These are phyloP conservation scores for Amanita jacksonii DNA, from an alignment of 768 basidiomycete species.

Conservation along the genomic window DNA sequence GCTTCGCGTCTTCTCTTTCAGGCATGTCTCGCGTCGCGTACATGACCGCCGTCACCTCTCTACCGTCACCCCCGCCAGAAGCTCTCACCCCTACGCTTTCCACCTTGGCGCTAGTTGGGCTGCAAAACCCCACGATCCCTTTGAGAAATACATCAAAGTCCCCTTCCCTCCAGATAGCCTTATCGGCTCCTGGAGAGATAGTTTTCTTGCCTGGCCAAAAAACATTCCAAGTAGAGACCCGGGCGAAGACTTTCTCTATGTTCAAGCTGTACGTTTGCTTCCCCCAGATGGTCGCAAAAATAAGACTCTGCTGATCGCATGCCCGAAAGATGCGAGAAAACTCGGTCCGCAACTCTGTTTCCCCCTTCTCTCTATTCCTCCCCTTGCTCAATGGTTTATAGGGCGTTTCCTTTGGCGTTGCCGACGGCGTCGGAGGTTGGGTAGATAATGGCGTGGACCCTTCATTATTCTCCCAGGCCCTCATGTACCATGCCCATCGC, in stretches of 20 bases:
- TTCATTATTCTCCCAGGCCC: slow-evolving; percentile 80
- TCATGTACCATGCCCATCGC: slow-evolving; percentile 81
- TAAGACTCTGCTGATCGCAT: neutral
- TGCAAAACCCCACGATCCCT: slow-evolving; percentile 48
- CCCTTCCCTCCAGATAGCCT: slow-evolving; percentile 51
- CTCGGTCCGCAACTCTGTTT: slow-evolving; percentile 40
- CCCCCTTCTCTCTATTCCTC: slow-evolving; percentile 18
- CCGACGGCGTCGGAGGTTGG: slow-evolving; percentile 95
- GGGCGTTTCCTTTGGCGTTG: slow-evolving; percentile 76
- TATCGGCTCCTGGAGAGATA: slow-evolving; percentile 64
- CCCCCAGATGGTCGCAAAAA: neutral
- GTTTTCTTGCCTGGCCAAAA: slow-evolving; percentile 41
- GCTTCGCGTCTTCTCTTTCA: neutral
- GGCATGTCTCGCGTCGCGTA: slow-evolving; percentile 2
- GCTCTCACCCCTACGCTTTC: slow-evolving; percentile 49
- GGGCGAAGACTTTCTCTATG: slow-evolving; percentile 45
- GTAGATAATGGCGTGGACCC: slow-evolving; percentile 75
- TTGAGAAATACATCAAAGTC: slow-evolving; percentile 20
- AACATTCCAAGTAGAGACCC: slow-evolving; percentile 26
- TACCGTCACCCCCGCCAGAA: slow-evolving; percentile 10
- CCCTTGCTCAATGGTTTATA: slow-evolving; percentile 26
- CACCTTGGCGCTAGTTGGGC: slow-evolving; percentile 74
- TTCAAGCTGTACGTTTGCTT: slow-evolving; percentile 50
- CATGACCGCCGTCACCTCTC: neutral
- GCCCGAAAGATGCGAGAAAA: slow-evolving; percentile 56